phyloP scores from a whole-genome alignment of 2,329 filamentous ascomycete genomes.

The Ophiostoma sp. region DNA sequence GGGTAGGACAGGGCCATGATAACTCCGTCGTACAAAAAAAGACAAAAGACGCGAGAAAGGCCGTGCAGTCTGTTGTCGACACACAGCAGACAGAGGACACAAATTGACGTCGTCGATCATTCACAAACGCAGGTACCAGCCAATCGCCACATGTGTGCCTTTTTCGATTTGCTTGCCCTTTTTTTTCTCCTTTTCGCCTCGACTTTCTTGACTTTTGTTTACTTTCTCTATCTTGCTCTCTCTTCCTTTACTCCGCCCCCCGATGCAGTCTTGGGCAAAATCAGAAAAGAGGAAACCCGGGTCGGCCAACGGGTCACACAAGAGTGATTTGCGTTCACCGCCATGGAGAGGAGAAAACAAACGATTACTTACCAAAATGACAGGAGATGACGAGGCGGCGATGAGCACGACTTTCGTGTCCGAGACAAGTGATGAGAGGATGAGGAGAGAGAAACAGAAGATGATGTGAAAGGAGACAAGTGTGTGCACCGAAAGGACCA shows the following conservation, averaged over 20 bases:
- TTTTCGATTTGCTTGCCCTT: neutral
- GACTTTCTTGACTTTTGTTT: neutral
- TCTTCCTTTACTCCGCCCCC: neutral
- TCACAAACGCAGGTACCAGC: neutral
- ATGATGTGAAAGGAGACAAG: neutral
- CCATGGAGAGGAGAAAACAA: neutral
- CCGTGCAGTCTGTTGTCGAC: neutral
- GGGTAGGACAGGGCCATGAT: neutral
- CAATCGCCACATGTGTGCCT: neutral
- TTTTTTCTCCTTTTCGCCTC: neutral
- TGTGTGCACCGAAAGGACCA: neutral
- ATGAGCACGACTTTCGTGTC: neutral
- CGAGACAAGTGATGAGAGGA: neutral
- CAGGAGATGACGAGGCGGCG: neutral
- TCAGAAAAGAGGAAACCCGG: neutral
- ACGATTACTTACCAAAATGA: neutral
- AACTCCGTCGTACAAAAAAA: neutral
- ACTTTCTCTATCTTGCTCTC: conserved; percentile 2
- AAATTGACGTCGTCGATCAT: neutral
- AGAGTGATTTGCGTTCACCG: neutral
- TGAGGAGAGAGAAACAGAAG: neutral
- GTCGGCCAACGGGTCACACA: neutral
- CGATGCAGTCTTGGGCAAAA: neutral
- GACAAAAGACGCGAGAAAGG: neutral
- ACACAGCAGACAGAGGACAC: neutral